phyloP scores from a whole-genome alignment of 495 filamentous ascomycete genomes.

The Parathielavia hyrcaniae region DNA sequence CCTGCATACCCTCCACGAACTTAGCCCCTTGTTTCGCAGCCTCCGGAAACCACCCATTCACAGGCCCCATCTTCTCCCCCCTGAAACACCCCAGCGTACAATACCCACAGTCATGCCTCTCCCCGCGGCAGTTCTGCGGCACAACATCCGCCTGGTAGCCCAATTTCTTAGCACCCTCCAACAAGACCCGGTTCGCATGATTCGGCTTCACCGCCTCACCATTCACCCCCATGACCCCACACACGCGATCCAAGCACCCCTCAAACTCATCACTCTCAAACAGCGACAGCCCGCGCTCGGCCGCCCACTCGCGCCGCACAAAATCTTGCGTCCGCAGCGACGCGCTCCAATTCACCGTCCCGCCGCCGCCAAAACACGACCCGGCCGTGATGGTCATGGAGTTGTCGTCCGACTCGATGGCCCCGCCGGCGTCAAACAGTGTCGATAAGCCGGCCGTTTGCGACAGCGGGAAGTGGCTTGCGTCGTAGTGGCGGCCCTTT shows the following conservation, averaged over 20 bases:
- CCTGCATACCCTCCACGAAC: slow-evolving; percentile 74
- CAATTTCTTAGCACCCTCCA: slow-evolving; percentile 69
- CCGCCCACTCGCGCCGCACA: slow-evolving; percentile 78
- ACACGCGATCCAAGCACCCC: slow-evolving; percentile 61
- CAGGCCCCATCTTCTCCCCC: slow-evolving; percentile 70
- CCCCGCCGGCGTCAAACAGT: slow-evolving; percentile 58
- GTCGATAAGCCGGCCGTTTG: slow-evolving; percentile 57
- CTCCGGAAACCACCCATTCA: slow-evolving; percentile 69
- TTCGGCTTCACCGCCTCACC: slow-evolving; percentile 61
- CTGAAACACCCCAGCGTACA: slow-evolving; percentile 71
- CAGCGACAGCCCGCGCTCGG: slow-evolving; percentile 58
- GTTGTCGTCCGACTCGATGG: slow-evolving; percentile 55
- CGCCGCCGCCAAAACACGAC: slow-evolving; percentile 77
- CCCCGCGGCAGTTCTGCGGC: slow-evolving; percentile 71
- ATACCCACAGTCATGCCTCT: slow-evolving; percentile 69
- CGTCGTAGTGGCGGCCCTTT: slow-evolving; percentile 44
- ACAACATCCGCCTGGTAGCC: slow-evolving; percentile 65
- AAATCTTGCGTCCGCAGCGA: slow-evolving; percentile 71
- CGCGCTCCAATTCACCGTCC: slow-evolving; percentile 86
- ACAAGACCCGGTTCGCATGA: slow-evolving; percentile 55
- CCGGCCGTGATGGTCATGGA: slow-evolving; percentile 59
- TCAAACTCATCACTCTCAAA: slow-evolving; percentile 75
- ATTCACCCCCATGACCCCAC: slow-evolving; percentile 60
- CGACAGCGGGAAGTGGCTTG: slow-evolving; percentile 61
- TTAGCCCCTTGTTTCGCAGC: slow-evolving; percentile 65